Evolutionary conservation across 345 rosid genomes (phyloP).

Genomic region (Pistacia atlantica): DNA sequence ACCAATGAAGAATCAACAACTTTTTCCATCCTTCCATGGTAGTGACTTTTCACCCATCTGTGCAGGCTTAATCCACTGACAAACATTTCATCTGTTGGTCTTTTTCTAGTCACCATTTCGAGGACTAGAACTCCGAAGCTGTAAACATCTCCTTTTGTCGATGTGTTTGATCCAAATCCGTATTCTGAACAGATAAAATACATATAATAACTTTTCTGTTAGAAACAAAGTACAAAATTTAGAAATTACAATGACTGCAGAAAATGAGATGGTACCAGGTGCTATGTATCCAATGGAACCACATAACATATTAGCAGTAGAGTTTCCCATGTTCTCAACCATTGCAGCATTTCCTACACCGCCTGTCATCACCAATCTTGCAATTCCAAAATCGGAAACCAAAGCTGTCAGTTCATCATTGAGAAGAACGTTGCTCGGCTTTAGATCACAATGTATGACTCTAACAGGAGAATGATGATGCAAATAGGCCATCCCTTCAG

Average conservation of each 20-base stretch:
- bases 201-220: neutral
- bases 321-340: slow-evolving; percentile 46
- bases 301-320: slow-evolving; percentile 46
- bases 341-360: slow-evolving; percentile 13
- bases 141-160: slow-evolving; percentile 57
- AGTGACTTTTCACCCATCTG: slow-evolving; percentile 49
- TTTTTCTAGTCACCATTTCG: slow-evolving; percentile 56
- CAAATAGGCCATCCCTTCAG: slow-evolving; percentile 62
- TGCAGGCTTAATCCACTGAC: slow-evolving; percentile 41
- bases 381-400: slow-evolving; percentile 62
- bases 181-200: slow-evolving; percentile 38
- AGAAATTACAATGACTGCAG: neutral
- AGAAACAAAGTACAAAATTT: neutral
- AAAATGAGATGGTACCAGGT: slow-evolving; percentile 43
- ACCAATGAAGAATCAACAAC: slow-evolving; percentile 45
- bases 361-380: slow-evolving; percentile 41
- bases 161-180: slow-evolving; percentile 47
- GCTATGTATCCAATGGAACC: slow-evolving; percentile 62
- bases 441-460: slow-evolving; percentile 57
- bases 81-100: slow-evolving; percentile 58
- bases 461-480: slow-evolving; percentile 58
- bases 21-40: slow-evolving; percentile 39
- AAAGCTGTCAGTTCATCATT: slow-evolving; percentile 63
- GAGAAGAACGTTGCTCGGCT: slow-evolving; percentile 65
- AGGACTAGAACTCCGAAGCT: slow-evolving; percentile 56